Evolutionary conservation across 2,329 filamentous ascomycete genomes (phyloP), one percentile per base, ranked within the genome.

Genomic region (Cordyceps javanica): DNA sequence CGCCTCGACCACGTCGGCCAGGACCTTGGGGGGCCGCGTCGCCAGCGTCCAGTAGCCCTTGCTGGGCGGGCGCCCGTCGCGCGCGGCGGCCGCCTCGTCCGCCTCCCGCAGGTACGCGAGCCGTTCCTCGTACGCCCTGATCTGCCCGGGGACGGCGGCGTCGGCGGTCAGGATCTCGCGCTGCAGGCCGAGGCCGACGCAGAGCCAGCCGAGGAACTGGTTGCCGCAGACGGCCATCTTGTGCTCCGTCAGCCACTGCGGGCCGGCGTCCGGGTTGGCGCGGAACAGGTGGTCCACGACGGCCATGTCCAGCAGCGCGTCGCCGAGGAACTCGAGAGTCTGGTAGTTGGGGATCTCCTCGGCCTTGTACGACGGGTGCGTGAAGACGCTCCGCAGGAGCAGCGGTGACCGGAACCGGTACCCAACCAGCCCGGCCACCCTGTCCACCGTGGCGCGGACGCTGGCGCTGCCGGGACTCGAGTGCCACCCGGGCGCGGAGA

Each of bases 211-310:
- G 1, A 97, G 80, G 67, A 97, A 99, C 60, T 92, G 91, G 74
- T 99, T 99, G 55, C 90, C 94, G 0, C 94, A 92, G 90, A 99
- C 97, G n/a, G 92, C 91, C 86, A 95, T 97, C 74, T 97, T 97
- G 78, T 97, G 93, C 72, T 97, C 94, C 0, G 94, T 97, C 59
- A 99, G 78, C 93, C 93, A 97, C 69, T 97, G 92, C 0, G 94
- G 93, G 66, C 96, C 91, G 59, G 88, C 89, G 53, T 83, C 76
- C 0, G 91, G 91, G 64, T 89, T 91, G 3, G 77, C 79, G 63
- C 85, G 80, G 73, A 91, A 97, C 4, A 99, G 79, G 64, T 90
- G 85, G 64, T 92, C 88, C 56, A 97, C 87, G 65, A 88, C 90
- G 11, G 80, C 88, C 83, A 93, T 89, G 68, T 97, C 92, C 1